phyloP scores from a whole-genome alignment of 345 rosid genomes.

The rapeseed (Brassica napus) region Da-Ae NC_063451.1:41793501-41794000 shows the following conservation, averaged over 20 bases:
- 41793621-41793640: conserved; percentile 43
- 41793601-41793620: conserved; percentile 50
- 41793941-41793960: conserved; percentile 77
- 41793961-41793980: conserved; percentile 21
- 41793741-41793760: conserved; percentile 50
- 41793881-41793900: conserved; percentile 87
- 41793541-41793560: conserved; percentile 92
- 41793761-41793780: conserved; percentile 47
- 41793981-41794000: conserved; percentile 21
- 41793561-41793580: conserved; percentile 83
- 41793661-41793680: conserved; percentile 45
- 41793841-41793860: conserved; percentile 59
- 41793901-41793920: conserved; percentile 93
- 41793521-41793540: conserved; percentile 90
- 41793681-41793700: conserved; percentile 64
- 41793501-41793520: conserved; percentile 80
- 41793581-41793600: conserved; percentile 70
- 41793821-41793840: conserved; percentile 48
- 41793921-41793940: conserved; percentile 91
- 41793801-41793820: conserved; percentile 54
- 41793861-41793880: conserved; percentile 90
- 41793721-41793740: conserved; percentile 96
- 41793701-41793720: conserved; percentile 92
- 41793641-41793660: conserved; percentile 45
- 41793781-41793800: conserved; percentile 54